These are phyloP conservation scores for Stagonosporopsis vannaccii DNA, from an alignment of 2,329 filamentous ascomycete genomes.

Conservation along the genomic window DNA sequence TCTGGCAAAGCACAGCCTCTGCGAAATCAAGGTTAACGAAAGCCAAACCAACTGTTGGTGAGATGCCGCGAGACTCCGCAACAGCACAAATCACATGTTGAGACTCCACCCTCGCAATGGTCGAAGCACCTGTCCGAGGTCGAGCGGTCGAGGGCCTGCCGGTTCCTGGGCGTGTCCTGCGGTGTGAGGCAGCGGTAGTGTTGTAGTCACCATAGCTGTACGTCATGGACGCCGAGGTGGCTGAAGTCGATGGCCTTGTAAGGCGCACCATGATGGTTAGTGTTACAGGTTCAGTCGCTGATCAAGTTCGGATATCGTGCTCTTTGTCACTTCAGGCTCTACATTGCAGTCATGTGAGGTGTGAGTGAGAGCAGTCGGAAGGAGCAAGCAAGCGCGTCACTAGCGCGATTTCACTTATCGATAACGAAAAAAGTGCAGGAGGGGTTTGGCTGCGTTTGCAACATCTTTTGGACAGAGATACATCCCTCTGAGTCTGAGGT, in stretches of 20 bases:
- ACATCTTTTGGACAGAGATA: slow-evolving; percentile 2
- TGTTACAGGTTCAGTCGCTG: slow-evolving; percentile 28
- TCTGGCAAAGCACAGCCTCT: slow-evolving; percentile 85
- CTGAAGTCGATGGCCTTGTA: slow-evolving; percentile 37
- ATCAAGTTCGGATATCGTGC: slow-evolving; percentile 20
- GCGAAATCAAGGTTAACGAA: slow-evolving; percentile 87
- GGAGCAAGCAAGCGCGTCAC: slow-evolving; percentile 25
- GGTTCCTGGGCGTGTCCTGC: slow-evolving; percentile 41
- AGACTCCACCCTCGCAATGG: slow-evolving; percentile 62
- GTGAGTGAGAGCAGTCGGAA: background rate
- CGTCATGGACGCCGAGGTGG: slow-evolving; percentile 41
- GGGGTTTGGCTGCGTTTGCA: slow-evolving; percentile 12
- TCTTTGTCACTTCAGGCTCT: background rate
- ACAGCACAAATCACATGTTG: slow-evolving; percentile 88
- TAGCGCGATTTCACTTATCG: slow-evolving; percentile 22
- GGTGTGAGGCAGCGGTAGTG: slow-evolving; percentile 47
- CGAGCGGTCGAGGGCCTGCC: slow-evolving; percentile 55
- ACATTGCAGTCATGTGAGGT: background rate
- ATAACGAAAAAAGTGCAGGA: slow-evolving; percentile 21
- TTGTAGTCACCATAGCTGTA: slow-evolving; percentile 47
- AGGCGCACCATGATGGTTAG: slow-evolving; percentile 38
- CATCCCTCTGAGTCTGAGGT: background rate
- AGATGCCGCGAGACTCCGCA: slow-evolving; percentile 85
- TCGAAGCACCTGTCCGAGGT: slow-evolving; percentile 64
- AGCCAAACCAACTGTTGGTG: slow-evolving; percentile 82